Conservation (phyloP, 768 basidiomycete species). For the Mycena latifolia region DNA sequence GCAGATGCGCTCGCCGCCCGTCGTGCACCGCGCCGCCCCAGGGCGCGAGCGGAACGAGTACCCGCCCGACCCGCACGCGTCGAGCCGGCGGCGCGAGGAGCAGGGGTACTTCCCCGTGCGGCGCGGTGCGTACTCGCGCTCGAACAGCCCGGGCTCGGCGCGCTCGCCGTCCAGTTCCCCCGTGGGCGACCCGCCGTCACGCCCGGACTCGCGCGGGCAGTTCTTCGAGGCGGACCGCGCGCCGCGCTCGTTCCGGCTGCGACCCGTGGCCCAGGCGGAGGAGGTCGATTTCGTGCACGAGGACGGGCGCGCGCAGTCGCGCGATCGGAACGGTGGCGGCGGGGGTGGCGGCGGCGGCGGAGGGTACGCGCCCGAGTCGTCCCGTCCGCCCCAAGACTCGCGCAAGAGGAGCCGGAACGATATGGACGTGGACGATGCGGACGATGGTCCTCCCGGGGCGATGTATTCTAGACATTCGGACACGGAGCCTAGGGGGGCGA, state of each 20-base stretch:
- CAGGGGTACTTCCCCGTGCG: slow-evolving; percentile 52
- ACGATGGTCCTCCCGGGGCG: slow-evolving; percentile 54
- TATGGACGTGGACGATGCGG: slow-evolving; percentile 72
- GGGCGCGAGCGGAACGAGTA: slow-evolving; percentile 46
- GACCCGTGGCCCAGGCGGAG: slow-evolving; percentile 61
- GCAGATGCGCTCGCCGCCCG: slow-evolving; percentile 59
- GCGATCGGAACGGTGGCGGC: slow-evolving; percentile 27
- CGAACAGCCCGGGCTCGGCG: slow-evolving; percentile 70
- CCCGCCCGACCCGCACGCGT: slow-evolving; percentile 42
- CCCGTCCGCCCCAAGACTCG: slow-evolving; percentile 53
- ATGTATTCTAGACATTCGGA: slow-evolving; percentile 55
- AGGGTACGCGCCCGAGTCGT: slow-evolving; percentile 52
- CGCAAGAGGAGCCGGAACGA: slow-evolving; percentile 73
- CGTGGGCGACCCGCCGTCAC: slow-evolving; percentile 48
- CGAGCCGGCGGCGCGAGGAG: slow-evolving; percentile 51
- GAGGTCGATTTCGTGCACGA: slow-evolving; percentile 68
- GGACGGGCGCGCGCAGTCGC: slow-evolving; percentile 54
- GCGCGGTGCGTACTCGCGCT: slow-evolving; percentile 63
- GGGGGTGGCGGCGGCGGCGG: slow-evolving; percentile 42
- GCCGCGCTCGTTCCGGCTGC: slow-evolving; percentile 63
- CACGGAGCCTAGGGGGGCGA: slow-evolving; percentile 62
- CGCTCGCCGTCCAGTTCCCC: slow-evolving; percentile 53
- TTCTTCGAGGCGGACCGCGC: slow-evolving; percentile 66
- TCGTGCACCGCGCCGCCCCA: slow-evolving; percentile 50
- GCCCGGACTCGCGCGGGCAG: slow-evolving; percentile 64